Percentiles rank a stretch among this genome's conserved stretches.
Conservation (phyloP, 2,329 filamentous ascomycete species). For the Phyllosticta capitalensis region DNA sequence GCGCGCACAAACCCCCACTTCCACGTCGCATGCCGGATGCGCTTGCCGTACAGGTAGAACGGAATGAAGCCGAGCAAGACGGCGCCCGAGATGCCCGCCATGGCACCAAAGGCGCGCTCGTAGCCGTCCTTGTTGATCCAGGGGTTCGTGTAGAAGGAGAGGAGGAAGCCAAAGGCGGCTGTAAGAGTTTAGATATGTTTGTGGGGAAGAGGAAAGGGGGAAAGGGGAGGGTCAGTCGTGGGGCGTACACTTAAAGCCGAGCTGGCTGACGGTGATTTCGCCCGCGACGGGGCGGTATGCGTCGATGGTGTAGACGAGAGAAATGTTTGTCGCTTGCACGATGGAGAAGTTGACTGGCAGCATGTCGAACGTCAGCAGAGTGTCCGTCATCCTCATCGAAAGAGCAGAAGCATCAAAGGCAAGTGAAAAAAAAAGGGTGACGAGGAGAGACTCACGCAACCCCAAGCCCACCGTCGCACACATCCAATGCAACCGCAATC, state of each 20-base stretch:
- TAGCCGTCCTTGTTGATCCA: conserved; percentile 47
- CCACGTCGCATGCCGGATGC: conserved; percentile 39
- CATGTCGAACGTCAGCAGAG: not conserved
- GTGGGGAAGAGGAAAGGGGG: not conserved
- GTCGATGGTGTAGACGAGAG: conserved; percentile 50
- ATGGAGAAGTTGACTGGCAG: conserved; percentile 44
- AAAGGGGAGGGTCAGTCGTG: not conserved
- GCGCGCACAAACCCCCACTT: conserved; percentile 37
- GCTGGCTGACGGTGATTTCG: conserved; percentile 44
- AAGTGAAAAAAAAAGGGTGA: not conserved
- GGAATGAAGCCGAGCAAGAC: conserved; percentile 42
- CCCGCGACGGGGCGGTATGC: conserved; percentile 49
- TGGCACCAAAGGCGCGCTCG: conserved; percentile 43
- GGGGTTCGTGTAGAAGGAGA: conserved; percentile 52
- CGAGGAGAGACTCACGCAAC: conserved; percentile 33
- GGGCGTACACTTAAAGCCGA: conserved; percentile 45
- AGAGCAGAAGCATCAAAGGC: too few relatives aligned
- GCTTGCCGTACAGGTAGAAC: conserved; percentile 44
- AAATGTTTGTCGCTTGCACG: conserved; percentile 46
- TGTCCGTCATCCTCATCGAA: too few relatives aligned
- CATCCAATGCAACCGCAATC: conserved; percentile 38
- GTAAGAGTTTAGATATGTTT: not conserved
- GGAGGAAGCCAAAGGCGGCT: conserved; percentile 48
- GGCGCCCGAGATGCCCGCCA: conserved; percentile 45
- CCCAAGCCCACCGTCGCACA: conserved; percentile 46